Conservation (phyloP, 306 rosid genomes). For the Spatholobus suberectus region DNA sequence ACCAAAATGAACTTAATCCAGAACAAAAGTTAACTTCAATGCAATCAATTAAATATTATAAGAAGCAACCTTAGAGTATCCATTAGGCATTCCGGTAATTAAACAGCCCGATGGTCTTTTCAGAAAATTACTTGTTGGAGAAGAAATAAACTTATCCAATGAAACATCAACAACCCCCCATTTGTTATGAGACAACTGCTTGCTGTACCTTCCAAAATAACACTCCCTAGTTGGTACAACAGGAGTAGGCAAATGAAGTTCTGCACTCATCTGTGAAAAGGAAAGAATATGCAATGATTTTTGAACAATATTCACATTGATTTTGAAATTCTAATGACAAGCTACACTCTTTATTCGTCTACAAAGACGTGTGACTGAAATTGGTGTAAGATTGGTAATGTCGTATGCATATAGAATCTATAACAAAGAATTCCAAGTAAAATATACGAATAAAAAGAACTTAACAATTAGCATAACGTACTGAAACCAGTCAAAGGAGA, state of each 20-base stretch:
- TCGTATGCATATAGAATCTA: not conserved
- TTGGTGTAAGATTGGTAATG: not conserved
- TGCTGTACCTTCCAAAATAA: slow-evolving; percentile 64
- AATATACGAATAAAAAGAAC: not conserved
- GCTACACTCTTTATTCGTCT: not conserved
- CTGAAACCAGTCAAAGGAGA: not conserved
- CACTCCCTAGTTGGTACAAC: slow-evolving; percentile 50
- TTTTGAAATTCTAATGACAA: not conserved
- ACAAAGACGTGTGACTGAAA: not conserved
- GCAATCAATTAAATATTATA: not conserved
- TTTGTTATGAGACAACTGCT: slow-evolving; percentile 26
- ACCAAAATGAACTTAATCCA: not conserved
- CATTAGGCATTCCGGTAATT: slow-evolving; percentile 48
- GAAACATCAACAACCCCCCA: slow-evolving; percentile 77
- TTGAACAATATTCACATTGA: not conserved
- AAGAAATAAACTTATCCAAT: slow-evolving; percentile 52
- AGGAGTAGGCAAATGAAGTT: slow-evolving; percentile 56
- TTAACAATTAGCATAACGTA: not conserved
- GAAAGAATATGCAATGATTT: not conserved
- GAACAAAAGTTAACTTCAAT: not conserved
- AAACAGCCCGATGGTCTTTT: slow-evolving; percentile 74
- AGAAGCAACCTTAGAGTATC: slow-evolving; percentile 49
- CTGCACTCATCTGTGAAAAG: slow-evolving; percentile 53
- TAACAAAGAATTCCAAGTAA: not conserved
- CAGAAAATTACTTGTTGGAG: slow-evolving; percentile 40